Base-by-base conservation (phyloP, 495 filamentous ascomycete genomes). In the Saxophila tyrrhenica region DNA sequence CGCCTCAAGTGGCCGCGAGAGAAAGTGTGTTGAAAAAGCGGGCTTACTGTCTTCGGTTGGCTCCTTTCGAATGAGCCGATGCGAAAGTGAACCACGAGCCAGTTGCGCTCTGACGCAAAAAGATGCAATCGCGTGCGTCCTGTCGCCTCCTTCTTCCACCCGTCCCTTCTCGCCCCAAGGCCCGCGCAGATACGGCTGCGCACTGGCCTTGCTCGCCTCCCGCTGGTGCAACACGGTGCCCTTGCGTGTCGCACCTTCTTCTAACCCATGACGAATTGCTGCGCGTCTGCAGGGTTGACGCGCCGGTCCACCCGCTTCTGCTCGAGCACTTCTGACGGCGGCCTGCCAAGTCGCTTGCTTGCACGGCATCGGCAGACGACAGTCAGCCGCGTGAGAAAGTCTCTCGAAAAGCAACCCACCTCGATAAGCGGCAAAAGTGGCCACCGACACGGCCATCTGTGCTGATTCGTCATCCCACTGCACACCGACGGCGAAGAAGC, bases 1-100 rank as follows among this genome's bases (percentile, higher is more conserved):
- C 25, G 24, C 8, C 42, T 59, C 54, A 35, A 55, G 51, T 54
- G 51, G 22, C 45, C n/a, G 10, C 20, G 21, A 21, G 21, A 2
- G 22, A 17, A 35, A 35, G 45, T 55, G 42, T 23, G 39, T 39
- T 41, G 32, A 42, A 39, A 22, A 23, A 15, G 16, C 19, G 1
- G 44, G 32, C 50, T 29, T 29, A 13, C 29, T 35, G 5, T 7
- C 29, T 35, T 13, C 7, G 29, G 29, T 35, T 35, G 29, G 29
- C 29, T 35, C 29, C 29, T n/a, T n/a, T n/a, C n/a, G 29, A 35
- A 35, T 7, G 29, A 13, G 13, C 5, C 29, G 29, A 13, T 35
- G 29, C 29, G 29, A 35, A 35, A 35, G 29, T 35, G 29, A 35
- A 35, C 29, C 29, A 35, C 29, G 29, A 35, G 29, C 29, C 29